Base-by-base conservation (phyloP, 2,329 filamentous ascomycete genomes). In the Lizonia empirigonia region DNA sequence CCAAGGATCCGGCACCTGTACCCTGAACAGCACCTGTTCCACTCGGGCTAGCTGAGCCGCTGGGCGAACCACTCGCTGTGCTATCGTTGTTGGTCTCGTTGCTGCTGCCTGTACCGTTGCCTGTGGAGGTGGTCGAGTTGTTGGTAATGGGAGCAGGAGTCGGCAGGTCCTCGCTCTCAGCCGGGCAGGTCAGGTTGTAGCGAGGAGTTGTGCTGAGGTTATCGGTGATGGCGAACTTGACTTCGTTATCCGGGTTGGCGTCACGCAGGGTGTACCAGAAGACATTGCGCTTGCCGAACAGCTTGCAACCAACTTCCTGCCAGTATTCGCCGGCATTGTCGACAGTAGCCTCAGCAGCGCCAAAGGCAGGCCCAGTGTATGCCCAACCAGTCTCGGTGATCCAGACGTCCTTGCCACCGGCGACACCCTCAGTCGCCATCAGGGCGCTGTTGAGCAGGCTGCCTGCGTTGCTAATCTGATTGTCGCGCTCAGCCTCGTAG, bases 161-260 rank as follows among this genome's bases (percentile, higher is more conserved):
- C 4, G 54, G 51, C 22, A 60, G 56, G 8, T 61, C 45, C 12
- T 56, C 44, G 16, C 54, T 57, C n/a, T 53, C 44, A 2, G 56
- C 58, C 13, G 68, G 62, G 76, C 82, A 85, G 61, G 74, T 78
- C 47, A 85, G 76, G 67, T 85, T 75, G 70, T 80, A 84, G 45
- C 73, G 70, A 34, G 82, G 77, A 20, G 67, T 78, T 60, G 78
- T 81, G 55, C 74, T 77, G 44, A 84, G 75, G 64, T 83, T 71
- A 53, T 81, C 71, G 64, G 79, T 82, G 56, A 85, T 78, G 68
- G 76, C 80, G 44, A 84, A 84, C 76, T 83, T 82, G 74, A 80
- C 77, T 67, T 77, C 65, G 77, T 84, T 83, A 68, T 78, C 81
- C 40, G 81, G 78, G 77, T 84, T 84, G 41, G 66, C 63, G 42